Base-by-base conservation (phyloP, 1,139 yeast species). In the Suhomyces taliae region DNA sequence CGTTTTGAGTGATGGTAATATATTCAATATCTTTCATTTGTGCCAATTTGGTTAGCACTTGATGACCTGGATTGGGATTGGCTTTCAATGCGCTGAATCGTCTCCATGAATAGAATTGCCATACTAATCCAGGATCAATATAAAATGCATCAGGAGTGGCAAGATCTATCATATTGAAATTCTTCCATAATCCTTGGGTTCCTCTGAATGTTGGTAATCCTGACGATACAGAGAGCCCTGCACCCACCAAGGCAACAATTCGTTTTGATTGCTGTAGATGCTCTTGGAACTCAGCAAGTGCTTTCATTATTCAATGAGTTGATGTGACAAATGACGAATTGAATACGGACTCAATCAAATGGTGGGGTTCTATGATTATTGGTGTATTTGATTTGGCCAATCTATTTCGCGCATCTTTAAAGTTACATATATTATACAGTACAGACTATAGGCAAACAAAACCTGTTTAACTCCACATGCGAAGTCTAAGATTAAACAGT, bases 121-220 rank as follows among this genome's bases (percentile, higher is more conserved):
- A 90, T 4, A 90, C 96, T 26, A 89, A 71, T 0, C 89, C 88
- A 0, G 97, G 96, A 60, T 89, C 91, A 15, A 76, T 73, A 50
- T 83, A 81, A 61, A 90, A 90, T 5, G 96, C 96, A 61, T 90
- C 96, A 0, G 95, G 95, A 0, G 97, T 90, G 7, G 96, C 96
- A 44, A 90, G 70, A 57, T 90, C 96, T 40, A 88, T 84, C 60
- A 90, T 83, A 45, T 86, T 87, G 65, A 82, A 86, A 54, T 83
- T 82, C 54, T 81, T 77, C 96, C 96, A 90, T 27, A 85, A 66
- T 0, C 93, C 95, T 44, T 84, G 85, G 1, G 83, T 67, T 3
- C 90, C 90, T 42, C 90, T 69, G 58, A 83, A 86, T 0, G 93
- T 85, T 4, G 89, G 83, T 11, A 89, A 67, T 1, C 96, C 96